Conservation (phyloP, 805 yeast genomes). For the Starmerella apis region DNA sequence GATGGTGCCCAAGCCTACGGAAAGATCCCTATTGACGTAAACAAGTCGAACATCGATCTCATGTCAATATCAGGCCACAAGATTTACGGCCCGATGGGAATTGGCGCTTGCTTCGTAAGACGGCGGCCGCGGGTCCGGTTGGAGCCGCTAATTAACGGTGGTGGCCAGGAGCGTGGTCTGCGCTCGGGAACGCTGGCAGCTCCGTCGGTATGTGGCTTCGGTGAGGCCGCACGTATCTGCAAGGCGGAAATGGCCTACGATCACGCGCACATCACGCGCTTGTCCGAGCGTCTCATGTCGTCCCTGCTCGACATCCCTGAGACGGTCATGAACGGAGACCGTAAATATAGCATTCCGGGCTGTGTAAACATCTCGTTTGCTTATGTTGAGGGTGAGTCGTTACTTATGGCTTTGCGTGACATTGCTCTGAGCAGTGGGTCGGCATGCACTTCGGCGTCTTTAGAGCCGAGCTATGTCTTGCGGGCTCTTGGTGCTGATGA, state of each 20-base stretch:
- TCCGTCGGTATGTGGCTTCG: slow-evolving; percentile 91
- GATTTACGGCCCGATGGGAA: slow-evolving; percentile 95
- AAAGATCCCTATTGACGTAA: slow-evolving; percentile 84
- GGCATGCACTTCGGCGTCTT: slow-evolving; percentile 96
- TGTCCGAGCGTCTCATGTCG: slow-evolving; percentile 61
- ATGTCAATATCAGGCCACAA: slow-evolving; percentile 93
- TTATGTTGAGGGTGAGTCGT: slow-evolving; percentile 94
- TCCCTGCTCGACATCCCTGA: slow-evolving; percentile 75
- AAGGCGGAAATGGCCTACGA: slow-evolving; percentile 64
- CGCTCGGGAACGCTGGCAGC: slow-evolving; percentile 96
- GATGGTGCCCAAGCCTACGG: slow-evolving; percentile 98
- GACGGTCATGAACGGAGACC: slow-evolving; percentile 82
- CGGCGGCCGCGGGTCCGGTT: slow-evolving; percentile 97
- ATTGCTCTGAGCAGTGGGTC: slow-evolving; percentile 94
- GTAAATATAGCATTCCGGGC: slow-evolving; percentile 67
- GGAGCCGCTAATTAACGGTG: slow-evolving; percentile 91
- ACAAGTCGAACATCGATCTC: slow-evolving; percentile 82
- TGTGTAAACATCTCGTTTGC: slow-evolving; percentile 96
- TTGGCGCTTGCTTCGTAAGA: slow-evolving; percentile 90
- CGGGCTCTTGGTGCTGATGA: slow-evolving; percentile 97
- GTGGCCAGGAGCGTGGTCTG: slow-evolving; percentile 98
- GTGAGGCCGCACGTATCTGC: slow-evolving; percentile 90
- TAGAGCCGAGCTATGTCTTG: slow-evolving; percentile 93
- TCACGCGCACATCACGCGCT: slow-evolving; percentile 51
- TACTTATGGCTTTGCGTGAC: slow-evolving; percentile 94